phyloP scores from a whole-genome alignment of 177 flowering plant species.

The Vitis hybrid region DNA sequence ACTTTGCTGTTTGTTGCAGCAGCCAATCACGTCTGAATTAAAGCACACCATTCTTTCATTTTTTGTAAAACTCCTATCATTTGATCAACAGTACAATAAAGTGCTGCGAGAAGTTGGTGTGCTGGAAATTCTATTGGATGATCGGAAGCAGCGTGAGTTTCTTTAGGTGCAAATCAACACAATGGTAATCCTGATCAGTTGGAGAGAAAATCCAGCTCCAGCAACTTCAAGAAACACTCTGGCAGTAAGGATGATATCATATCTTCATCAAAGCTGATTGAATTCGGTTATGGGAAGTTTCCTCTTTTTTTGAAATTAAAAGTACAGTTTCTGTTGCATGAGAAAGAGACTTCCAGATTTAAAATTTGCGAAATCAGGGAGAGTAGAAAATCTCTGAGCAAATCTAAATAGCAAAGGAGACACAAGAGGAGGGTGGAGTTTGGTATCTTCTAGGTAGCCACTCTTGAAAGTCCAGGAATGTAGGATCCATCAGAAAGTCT shows the following conservation, averaged over 20 bases:
- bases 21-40: too few relatives aligned
- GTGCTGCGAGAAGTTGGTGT: slow-evolving; percentile 96
- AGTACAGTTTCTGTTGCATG: slow-evolving; percentile 77
- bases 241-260: slow-evolving; percentile 76
- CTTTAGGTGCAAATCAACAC: slow-evolving; percentile 61
- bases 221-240: slow-evolving; percentile 85
- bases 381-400: too few relatives aligned
- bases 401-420: too few relatives aligned
- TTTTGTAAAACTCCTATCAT: slow-evolving; percentile 88
- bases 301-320: slow-evolving; percentile 68
- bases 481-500: too few relatives aligned
- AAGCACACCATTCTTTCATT: slow-evolving; percentile 13
- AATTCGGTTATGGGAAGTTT: slow-evolving; percentile 72
- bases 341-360: slow-evolving; percentile 29
- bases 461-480: too few relatives aligned
- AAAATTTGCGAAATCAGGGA: too few relatives aligned
- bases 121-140: slow-evolving; percentile 87
- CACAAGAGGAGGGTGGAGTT: too few relatives aligned
- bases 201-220: slow-evolving; percentile 63
- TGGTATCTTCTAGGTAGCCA: too few relatives aligned
- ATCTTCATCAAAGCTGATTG: slow-evolving; percentile 79
- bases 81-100: slow-evolving; percentile 97
- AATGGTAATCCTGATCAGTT: slow-evolving; percentile 29
- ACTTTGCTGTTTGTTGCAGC: slow-evolving; percentile 19
- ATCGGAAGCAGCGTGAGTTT: slow-evolving; percentile 81